Percentiles rank a stretch among this genome's conserved stretches.
Evolutionary conservation across 352 stramenopile species (phyloP).

Genomic region (Globisporangium nunn): DNA sequence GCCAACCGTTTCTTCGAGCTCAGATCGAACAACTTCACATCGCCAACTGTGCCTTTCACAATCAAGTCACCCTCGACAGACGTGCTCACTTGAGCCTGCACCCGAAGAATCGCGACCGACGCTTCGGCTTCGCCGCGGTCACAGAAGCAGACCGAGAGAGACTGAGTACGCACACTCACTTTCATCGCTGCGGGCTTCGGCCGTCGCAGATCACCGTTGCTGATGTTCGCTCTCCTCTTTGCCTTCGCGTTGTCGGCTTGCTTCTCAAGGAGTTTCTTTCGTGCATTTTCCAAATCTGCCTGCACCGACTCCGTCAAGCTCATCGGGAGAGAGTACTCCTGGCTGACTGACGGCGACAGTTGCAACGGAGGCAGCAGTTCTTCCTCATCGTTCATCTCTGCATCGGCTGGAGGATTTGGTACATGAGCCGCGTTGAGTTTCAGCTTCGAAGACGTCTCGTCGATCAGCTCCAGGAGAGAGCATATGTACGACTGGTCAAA

Average conservation of each 20-base stretch:
- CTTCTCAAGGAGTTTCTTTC: constrained; percentile 47
- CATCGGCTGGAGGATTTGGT: constrained; percentile 7
- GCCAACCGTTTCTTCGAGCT: constrained; percentile 22
- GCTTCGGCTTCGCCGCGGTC: constrained; percentile 57
- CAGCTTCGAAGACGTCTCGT: constrained; percentile 57
- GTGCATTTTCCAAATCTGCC: constrained; percentile 72
- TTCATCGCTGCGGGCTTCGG: constrained; percentile 23
- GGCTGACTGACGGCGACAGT: constrained; percentile 44
- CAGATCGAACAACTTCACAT: constrained; percentile 73
- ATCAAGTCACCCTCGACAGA: constrained; percentile 20
- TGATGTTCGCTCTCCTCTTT: constrained; percentile 1
- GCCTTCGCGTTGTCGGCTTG: constrained; percentile 3
- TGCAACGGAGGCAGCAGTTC: constrained; percentile 39
- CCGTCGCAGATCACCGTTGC: neutral
- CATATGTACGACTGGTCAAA: constrained; percentile 84
- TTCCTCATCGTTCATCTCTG: neutral
- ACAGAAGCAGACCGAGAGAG: constrained; percentile 69
- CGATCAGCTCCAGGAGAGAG: constrained; percentile 66
- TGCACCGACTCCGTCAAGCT: constrained; percentile 75
- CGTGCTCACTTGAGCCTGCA: constrained; percentile 27
- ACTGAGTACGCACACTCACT: constrained; percentile 50
- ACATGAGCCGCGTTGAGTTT: constrained; percentile 18
- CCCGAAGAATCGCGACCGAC: constrained; percentile 63
- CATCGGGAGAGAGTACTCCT: constrained; percentile 68
- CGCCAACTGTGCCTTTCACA: constrained; percentile 42